A percentile compares a stretch with the other conserved stretches of the same genome.
Evolutionary conservation across 768 basidiomycete species (phyloP).

Genomic region (Dacryopinax spathularia): DNA sequence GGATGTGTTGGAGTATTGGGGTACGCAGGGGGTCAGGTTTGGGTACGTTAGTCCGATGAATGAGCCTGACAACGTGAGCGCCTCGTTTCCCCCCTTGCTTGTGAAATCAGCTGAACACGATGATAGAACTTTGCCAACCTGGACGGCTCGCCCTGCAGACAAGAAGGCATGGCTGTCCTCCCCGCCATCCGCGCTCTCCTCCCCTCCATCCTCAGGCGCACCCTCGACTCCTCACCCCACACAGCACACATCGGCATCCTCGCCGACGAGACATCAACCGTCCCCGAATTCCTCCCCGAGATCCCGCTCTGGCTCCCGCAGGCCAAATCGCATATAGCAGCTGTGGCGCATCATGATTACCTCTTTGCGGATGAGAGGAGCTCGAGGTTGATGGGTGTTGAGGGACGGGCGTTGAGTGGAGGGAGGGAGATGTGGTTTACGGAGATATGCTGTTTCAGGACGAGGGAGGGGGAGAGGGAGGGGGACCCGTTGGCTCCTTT

Average conservation of each 20-base stretch:
- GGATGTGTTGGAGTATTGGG: slow-evolving; percentile 31
- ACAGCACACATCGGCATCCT: slow-evolving; percentile 28
- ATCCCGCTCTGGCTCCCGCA: slow-evolving; percentile 15
- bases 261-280: slow-evolving; percentile 30
- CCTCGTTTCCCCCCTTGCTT: background rate
- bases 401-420: slow-evolving; percentile 13
- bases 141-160: slow-evolving; percentile 31
- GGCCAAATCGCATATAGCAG: slow-evolving; percentile 22
- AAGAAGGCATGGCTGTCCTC: slow-evolving; percentile 35
- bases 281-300: slow-evolving; percentile 15
- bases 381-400: slow-evolving; percentile 9
- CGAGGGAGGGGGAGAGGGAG: slow-evolving; percentile 6
- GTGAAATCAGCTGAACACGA: background rate
- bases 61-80: slow-evolving; percentile 24
- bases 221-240: slow-evolving; percentile 21
- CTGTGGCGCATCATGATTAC: slow-evolving; percentile 33
- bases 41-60: slow-evolving; percentile 35
- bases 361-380: slow-evolving; percentile 29
- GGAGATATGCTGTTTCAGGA: slow-evolving; percentile 19
- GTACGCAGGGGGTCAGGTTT: slow-evolving; percentile 27
- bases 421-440: slow-evolving; percentile 16
- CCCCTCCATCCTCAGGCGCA: slow-evolving; percentile 26
- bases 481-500: slow-evolving; percentile 13
- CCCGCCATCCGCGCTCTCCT: slow-evolving; percentile 33
- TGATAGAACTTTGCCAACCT: background rate